Evolutionary conservation across 805 yeast species (phyloP), one percentile per base, ranked within the genome.

Genomic region (Limtongia smithiae): DNA sequence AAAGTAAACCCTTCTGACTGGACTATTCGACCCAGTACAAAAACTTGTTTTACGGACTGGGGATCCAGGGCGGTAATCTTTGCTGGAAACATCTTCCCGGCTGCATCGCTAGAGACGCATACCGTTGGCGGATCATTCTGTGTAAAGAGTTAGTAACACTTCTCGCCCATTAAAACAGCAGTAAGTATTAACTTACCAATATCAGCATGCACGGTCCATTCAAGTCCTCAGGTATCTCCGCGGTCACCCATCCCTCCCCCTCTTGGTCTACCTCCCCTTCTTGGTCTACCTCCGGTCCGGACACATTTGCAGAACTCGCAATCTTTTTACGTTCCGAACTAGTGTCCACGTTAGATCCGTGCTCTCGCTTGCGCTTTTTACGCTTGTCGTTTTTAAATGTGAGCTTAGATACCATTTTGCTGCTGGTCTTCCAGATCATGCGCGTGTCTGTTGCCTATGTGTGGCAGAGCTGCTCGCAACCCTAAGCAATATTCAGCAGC

Each of bases 301-400:
- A n/a, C n/a, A n/a, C n/a, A n/a, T n/a, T n/a, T n/a, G n/a, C n/a
- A n/a, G n/a, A n/a, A n/a, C n/a, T n/a, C n/a, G n/a, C n/a, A n/a
- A n/a, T n/a, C n/a, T n/a, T n/a, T n/a, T n/a, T n/a, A n/a, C n/a
- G n/a, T n/a, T n/a, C n/a, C n/a, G n/a, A n/a, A n/a, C n/a, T n/a
- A n/a, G n/a, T n/a, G n/a, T n/a, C n/a, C n/a, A n/a, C n/a, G n/a
- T n/a, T n/a, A n/a, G n/a, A n/a, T n/a, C n/a, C n/a, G n/a, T n/a
- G n/a, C 21, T 27, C 39, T 1, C 42, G 46, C 32, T 37, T 50
- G 9, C 46, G 44, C 45, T 45, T 60, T 55, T 35, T 55, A 48
- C 25, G 55, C 41, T 58, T 61, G 41, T 68, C 72, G 27, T 71
- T 72, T 51, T 70, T 70, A 60, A 71, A 71, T 4, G 60, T 47